Conservation (phyloP, 2,329 filamentous ascomycete genomes). For the Aspergillus texensis region DNA sequence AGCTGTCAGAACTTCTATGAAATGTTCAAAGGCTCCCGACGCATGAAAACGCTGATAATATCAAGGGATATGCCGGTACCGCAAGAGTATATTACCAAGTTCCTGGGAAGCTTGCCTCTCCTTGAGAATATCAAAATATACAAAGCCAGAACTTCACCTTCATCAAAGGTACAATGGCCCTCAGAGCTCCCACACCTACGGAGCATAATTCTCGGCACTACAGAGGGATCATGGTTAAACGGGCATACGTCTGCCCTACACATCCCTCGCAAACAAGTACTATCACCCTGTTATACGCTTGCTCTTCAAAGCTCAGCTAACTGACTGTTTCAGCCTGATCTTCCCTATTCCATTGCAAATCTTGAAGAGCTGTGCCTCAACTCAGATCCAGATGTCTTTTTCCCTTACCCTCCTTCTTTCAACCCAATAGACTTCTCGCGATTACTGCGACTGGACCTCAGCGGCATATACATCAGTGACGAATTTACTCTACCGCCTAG, state of each 20-base stretch:
- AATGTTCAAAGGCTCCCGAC: constrained; percentile 30
- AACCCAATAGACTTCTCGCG: constrained; percentile 20
- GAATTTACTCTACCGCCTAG: constrained; percentile 29
- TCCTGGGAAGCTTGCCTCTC: constrained; percentile 29
- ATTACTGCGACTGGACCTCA: constrained; percentile 33
- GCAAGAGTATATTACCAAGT: constrained; percentile 27
- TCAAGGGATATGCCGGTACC: constrained; percentile 28
- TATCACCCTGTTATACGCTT: neutral
- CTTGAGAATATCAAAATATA: constrained; percentile 33
- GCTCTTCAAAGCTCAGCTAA: neutral
- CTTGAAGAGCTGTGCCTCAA: constrained; percentile 37
- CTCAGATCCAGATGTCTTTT: constrained; percentile 27
- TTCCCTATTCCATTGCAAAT: constrained; percentile 27
- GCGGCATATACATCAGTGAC: constrained; percentile 24
- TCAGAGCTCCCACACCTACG: constrained; percentile 33
- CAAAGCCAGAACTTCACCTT: constrained; percentile 21
- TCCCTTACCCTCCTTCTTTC: constrained; percentile 21
- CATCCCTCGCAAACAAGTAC: constrained; percentile 17
- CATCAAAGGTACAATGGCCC: constrained; percentile 24
- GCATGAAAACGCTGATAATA: constrained; percentile 29
- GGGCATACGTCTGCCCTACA: constrained; percentile 21
- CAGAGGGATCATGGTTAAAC: constrained; percentile 15
- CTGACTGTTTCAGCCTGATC: constrained; percentile 13
- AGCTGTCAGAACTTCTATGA: constrained; percentile 25
- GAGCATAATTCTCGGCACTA: constrained; percentile 29